Evolutionary conservation across 352 stramenopile species (phyloP), one percentile per base, ranked within the genome.

Genomic region (Saprolegnia diclina): DNA sequence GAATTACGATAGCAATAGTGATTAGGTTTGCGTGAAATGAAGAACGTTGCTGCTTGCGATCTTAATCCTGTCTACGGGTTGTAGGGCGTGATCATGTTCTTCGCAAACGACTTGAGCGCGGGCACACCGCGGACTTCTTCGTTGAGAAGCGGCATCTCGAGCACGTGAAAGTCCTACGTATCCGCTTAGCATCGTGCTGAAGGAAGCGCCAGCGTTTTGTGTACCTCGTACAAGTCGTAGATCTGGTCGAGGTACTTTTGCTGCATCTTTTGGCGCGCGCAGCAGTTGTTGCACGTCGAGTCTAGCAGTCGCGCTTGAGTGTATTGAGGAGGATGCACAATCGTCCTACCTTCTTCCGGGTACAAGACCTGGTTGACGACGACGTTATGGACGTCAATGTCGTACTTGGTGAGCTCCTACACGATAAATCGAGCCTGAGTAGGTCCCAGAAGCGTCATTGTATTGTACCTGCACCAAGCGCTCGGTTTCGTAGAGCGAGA

Each of bases 181-280:
- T 35, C 2, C 5, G 29, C 29, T n/a, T 54, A 54, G 46, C 46
- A 2, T 54, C 24, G 46, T 97, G 26, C 24, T 32, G 40, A 66
- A 4, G 5, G 35, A n/a, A n/a, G n/a, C n/a, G 35, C 40, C 1
- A 66, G 35, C 26, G 37, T 35, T 35, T 35, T 26, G 18, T 5
- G 24, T 38, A 22, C 88, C 19, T 92, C 86, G 80, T 99, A 99
- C 42, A 99, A 79, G 81, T 99, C 97, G 79, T 99, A 99, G 77
- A 99, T 99, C 82, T 99, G 97, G 71, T 98, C 95, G 73, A 99
- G 98, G 83, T 99, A 99, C 81, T 99, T 99, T 80, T 99, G 96
- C 85, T 99, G 97, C 97, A 99, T 99, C 78, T 96, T 93, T 73
- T 99, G 98, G 73, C 97, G 89, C 19, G 97, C 94, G 61, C 91